Evolutionary conservation across 1,284 basidiomycete species (phyloP).

Genomic region (Sutorius eximius): DNA sequence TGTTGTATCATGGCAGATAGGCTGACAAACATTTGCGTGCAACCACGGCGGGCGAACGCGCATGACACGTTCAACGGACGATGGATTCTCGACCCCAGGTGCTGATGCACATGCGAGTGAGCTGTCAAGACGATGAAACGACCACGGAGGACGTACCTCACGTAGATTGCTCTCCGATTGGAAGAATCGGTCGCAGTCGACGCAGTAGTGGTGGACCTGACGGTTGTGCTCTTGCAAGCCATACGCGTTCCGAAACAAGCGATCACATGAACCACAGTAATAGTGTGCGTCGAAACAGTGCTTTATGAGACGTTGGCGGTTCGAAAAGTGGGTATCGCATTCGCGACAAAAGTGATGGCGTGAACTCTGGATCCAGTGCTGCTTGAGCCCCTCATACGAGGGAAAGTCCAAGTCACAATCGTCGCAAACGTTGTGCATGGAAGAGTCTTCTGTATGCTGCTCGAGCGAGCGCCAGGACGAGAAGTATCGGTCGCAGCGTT

Average conservation of each 20-base stretch:
- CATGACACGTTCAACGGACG: slow-evolving; percentile 39
- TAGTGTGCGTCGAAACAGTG: slow-evolving; percentile 41
- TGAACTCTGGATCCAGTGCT: slow-evolving; percentile 32
- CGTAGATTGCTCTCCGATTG: slow-evolving; percentile 38
- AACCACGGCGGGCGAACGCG: slow-evolving; percentile 38
- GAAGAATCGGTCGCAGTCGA: slow-evolving; percentile 45
- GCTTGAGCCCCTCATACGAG: slow-evolving; percentile 13
- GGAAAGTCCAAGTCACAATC: slow-evolving; percentile 23
- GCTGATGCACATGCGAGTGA: slow-evolving; percentile 22
- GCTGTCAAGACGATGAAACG: not conserved
- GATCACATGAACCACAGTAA: slow-evolving; percentile 43
- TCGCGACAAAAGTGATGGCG: slow-evolving; percentile 40
- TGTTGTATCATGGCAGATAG: slow-evolving; percentile 47
- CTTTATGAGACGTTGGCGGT: slow-evolving; percentile 23
- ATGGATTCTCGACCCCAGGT: slow-evolving; percentile 43
- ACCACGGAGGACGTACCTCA: not conserved
- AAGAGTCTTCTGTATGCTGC: slow-evolving; percentile 28
- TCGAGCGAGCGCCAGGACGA: slow-evolving; percentile 5
- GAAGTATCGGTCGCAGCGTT: slow-evolving; percentile 22
- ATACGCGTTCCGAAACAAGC: slow-evolving; percentile 38
- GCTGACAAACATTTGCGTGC: slow-evolving; percentile 41
- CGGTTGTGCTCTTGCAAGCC: slow-evolving; percentile 49
- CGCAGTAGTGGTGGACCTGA: slow-evolving; percentile 52
- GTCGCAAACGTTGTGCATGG: slow-evolving; percentile 22
- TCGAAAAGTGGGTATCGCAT: slow-evolving; percentile 41